phyloP scores from a whole-genome alignment of 306 rosid genomes.

The Cicer arietinum region DNA sequence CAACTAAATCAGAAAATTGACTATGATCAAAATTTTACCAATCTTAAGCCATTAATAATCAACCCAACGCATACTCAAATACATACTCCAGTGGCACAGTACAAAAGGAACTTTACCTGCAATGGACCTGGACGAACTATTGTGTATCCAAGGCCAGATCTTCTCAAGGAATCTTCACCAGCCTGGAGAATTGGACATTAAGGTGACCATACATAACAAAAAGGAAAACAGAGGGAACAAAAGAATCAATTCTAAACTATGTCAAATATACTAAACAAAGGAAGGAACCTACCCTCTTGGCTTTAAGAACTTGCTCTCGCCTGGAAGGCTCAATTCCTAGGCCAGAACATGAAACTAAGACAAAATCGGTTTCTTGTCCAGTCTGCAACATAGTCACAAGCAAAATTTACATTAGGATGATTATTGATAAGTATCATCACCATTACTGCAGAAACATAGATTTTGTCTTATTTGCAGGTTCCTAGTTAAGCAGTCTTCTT shows the following conservation, averaged over 20 bases:
- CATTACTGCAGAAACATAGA: background rate
- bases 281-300: slow-evolving; percentile 76
- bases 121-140: slow-evolving; percentile 96
- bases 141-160: slow-evolving; percentile 96
- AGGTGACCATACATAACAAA: slow-evolving; percentile 32
- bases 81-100: slow-evolving; percentile 18
- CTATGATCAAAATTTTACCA: background rate
- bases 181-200: slow-evolving; percentile 60
- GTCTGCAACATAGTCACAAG: slow-evolving; percentile 63
- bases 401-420: slow-evolving; percentile 39
- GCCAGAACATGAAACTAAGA: slow-evolving; percentile 96
- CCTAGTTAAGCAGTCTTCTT: slow-evolving; percentile 36
- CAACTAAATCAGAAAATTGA: slow-evolving; percentile 10
- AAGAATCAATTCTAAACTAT: slow-evolving; percentile 11
- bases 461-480: slow-evolving; percentile 22
- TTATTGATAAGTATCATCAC: slow-evolving; percentile 7
- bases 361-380: slow-evolving; percentile 95
- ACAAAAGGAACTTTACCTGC: slow-evolving; percentile 62
- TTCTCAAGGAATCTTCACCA: slow-evolving; percentile 93
- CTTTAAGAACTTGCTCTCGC: slow-evolving; percentile 96
- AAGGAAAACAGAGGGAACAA: background rate
- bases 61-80: slow-evolving; percentile 4
- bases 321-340: slow-evolving; percentile 86
- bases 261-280: slow-evolving; percentile 40
- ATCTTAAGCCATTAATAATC: background rate